Base-by-base conservation (phyloP, 2,329 filamentous ascomycete species). In the Zasmidium angulare region DNA sequence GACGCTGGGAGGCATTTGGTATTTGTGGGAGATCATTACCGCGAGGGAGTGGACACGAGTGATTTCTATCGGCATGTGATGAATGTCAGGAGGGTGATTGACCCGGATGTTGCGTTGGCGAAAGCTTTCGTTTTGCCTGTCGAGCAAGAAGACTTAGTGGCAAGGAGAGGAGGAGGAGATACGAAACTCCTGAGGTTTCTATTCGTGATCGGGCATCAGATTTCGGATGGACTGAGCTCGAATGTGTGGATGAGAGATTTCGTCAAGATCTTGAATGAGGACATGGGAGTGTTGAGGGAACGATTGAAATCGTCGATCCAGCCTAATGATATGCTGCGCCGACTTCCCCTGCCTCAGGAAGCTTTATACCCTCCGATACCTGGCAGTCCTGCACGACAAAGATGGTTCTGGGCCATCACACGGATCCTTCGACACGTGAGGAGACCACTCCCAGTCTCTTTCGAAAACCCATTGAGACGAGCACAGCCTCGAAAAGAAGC, bases 361-460 rank as follows among this genome's bases (percentile, higher is more conserved):
- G 77, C 78, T 20, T 60, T 80, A 0, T 81, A 81, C 51, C 77
- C 78, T 1, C 64, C 61, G 0, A 70, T 79, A 0, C 48, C 66
- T 1, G 77, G 77, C 29, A 76, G 63, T 21, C 55, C 55, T 40
- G 78, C 77, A 1, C 66, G 75, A 20, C 71, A 75, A 65, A 70
- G 78, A 50, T 81, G 79, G 78, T 79, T 78, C 63, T 81, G 79
- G 79, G 72, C 74, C 4, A 72, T 81, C 7, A 72, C 77, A 9
- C 69, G 77, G 20, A 73, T 81, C 7, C 70, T 81, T 17, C 68
- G 79, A 4, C 76, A 80, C 55, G 72, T 79, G 1, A 66, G 75
- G 4, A 76, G 69, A 49, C 71, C 74, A 0, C 68, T 76, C 1
- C 74, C 75, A 12, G 69, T 68, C 7, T 76, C 75, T 1, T 78